Base-by-base conservation (phyloP, 805 yeast genomes). In the Dipodascopsis tothii region DNA sequence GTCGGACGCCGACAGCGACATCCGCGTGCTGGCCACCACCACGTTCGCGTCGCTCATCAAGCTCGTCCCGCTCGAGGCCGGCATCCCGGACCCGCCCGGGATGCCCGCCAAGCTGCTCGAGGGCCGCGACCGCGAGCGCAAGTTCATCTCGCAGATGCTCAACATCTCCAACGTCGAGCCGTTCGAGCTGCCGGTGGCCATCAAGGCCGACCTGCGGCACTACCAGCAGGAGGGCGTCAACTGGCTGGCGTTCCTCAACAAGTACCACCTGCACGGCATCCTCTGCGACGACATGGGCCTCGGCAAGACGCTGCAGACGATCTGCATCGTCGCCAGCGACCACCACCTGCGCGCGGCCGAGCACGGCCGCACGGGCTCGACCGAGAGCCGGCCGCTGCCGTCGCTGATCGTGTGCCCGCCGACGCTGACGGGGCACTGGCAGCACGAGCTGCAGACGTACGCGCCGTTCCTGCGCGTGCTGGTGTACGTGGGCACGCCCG, bases 201-300 rank as follows among this genome's bases (percentile, higher is more conserved):
- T 92, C 48, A 84, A 85, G 50, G 98, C 98, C 0, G 85, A 94
- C 1, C 71, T 92, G 51, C 77, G 99, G 61, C 83, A 84, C 51
- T 92, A 92, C 60, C 99, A 92, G 66, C 97, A 92, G 62, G 97
- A 92, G 48, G 99, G 99, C 64, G 94, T 92, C 32, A 92, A 90
- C 61, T 92, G 99, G 99, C 71, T 92, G 42, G 95, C 95, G 5
- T 92, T 92, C 60, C 72, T 92, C 58, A 92, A 92, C 67, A 84
- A 84, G 58, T 92, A 92, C 60, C 95, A 90, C 62, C 69, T 92
- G 41, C 99, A 92, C 66, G 99, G 99, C 42, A 90, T 92, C 58
- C 70, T 92, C 39, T 92, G 98, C 77, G 99, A 92, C 62, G 99
- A 92, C 77, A 92, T 92, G 99, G 99, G 99, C 4, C 72, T 92